Conservation (phyloP, 345 rosid species). For the Euclidium syriacum region DNA sequence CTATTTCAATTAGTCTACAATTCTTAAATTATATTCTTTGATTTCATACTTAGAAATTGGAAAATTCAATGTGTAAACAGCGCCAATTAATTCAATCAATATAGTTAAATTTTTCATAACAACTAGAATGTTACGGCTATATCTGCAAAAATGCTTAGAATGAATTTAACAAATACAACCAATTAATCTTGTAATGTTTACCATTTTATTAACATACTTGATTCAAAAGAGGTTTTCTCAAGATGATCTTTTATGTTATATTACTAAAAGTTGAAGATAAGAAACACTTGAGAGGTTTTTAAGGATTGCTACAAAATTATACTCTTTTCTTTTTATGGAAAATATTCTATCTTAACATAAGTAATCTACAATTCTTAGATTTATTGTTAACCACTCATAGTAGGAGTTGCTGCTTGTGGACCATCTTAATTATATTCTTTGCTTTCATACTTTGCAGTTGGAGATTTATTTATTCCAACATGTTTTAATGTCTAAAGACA, state of each 20-base stretch:
- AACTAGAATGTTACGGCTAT: background rate
- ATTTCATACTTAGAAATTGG: no score
- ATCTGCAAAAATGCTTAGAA: no score
- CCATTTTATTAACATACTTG: background rate
- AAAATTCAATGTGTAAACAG: no score
- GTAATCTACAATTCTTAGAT: background rate
- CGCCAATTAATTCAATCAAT: no score
- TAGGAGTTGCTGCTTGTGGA: constrained; percentile 21
- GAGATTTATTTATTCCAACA: background rate
- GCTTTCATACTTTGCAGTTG: background rate
- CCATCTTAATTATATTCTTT: constrained; percentile 4
- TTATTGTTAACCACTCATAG: constrained; percentile 10
- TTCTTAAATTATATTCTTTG: no score
- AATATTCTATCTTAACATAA: background rate
- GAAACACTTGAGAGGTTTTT: background rate
- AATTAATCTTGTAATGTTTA: background rate
- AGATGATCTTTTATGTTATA: background rate
- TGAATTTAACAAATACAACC: no score
- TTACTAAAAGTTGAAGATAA: background rate
- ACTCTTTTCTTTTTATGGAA: background rate
- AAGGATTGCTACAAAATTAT: background rate
- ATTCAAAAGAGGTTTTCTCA: background rate
- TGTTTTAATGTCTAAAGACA: background rate
- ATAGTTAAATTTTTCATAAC: no score
- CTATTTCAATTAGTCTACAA: no score